Evolutionary conservation across 2,329 filamentous ascomycete species (phyloP).

Genomic region (Aulographum hederae): DNA sequence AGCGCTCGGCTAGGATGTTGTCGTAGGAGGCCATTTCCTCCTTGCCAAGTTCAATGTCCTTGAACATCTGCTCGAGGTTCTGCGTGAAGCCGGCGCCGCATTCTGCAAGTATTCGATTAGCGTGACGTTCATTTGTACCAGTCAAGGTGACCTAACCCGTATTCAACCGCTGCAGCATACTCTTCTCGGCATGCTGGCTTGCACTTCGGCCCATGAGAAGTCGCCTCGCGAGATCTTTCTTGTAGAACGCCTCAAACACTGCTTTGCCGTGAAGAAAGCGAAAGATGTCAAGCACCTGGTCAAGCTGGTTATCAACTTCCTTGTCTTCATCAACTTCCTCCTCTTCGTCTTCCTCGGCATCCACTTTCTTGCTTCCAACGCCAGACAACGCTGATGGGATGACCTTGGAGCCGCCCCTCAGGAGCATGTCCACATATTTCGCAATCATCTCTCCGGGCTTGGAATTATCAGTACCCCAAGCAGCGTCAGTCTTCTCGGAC

Average conservation of each 20-base stretch:
- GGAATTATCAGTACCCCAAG: slow-evolving; percentile 67
- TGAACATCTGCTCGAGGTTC: slow-evolving; percentile 98
- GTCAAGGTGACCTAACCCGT: slow-evolving; percentile 39
- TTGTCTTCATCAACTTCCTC: slow-evolving; percentile 73
- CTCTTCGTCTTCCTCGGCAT: slow-evolving; percentile 32
- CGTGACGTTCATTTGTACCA: too few species aligned
- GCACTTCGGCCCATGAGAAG: slow-evolving; percentile 84
- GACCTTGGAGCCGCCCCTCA: slow-evolving; percentile 74
- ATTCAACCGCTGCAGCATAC: slow-evolving; percentile 83
- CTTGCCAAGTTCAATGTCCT: slow-evolving; percentile 81
- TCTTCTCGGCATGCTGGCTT: slow-evolving; percentile 85
- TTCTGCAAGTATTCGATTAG: slow-evolving; percentile 42
- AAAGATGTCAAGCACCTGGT: slow-evolving; percentile 86
- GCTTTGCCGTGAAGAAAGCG: slow-evolving; percentile 95
- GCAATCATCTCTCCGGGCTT: slow-evolving; percentile 98
- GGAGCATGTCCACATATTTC: slow-evolving; percentile 80
- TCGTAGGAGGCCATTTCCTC: slow-evolving; percentile 91
- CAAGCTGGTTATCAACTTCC: slow-evolving; percentile 78
- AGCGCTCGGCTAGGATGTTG: slow-evolving; percentile 41
- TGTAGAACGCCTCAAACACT: slow-evolving; percentile 98
- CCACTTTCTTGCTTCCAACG: slow-evolving; percentile 39
- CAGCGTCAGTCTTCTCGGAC: slow-evolving; percentile 47
- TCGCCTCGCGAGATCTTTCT: slow-evolving; percentile 81
- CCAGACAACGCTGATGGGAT: slow-evolving; percentile 51
- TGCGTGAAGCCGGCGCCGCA: slow-evolving; percentile 90